Conservation (phyloP, 1,139 yeast genomes). For the Candida sp. region DNA sequence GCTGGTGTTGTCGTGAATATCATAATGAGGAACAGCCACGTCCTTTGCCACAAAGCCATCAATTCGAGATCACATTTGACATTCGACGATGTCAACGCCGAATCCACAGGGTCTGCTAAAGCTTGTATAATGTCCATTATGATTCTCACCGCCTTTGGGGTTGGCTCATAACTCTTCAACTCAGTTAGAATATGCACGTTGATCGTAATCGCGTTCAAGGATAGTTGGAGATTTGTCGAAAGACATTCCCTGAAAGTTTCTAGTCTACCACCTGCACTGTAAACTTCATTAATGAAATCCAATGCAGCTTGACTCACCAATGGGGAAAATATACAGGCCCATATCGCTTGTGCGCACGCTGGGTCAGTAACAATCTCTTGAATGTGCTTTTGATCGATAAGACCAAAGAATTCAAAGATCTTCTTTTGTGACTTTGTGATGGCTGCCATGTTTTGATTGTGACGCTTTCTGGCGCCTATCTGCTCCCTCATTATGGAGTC, state of each 20-base stretch:
- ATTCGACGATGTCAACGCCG: constrained; percentile 32
- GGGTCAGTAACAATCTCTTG: constrained; percentile 28
- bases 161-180: constrained; percentile 67
- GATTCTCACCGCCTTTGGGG: constrained; percentile 76
- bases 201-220: constrained; percentile 51
- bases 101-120: constrained; percentile 68
- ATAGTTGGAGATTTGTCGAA: constrained; percentile 40
- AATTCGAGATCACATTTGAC: constrained; percentile 16
- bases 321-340: constrained; percentile 74
- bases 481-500: constrained; percentile 22
- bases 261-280: constrained; percentile 65
- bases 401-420: constrained; percentile 37
- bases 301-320: constrained; percentile 69
- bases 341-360: constrained; percentile 52
- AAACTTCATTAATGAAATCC: constrained; percentile 75
- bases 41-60: constrained; percentile 61
- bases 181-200: constrained; percentile 50
- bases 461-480: constrained; percentile 30
- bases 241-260: constrained; percentile 71
- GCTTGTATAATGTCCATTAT: constrained; percentile 74
- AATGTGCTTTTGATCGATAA: constrained; percentile 49
- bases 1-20: constrained; percentile 67
- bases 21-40: constrained; percentile 76
- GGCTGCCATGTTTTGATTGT: constrained; percentile 32
- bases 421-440: constrained; percentile 26